These are phyloP conservation scores for Phycomyces nitens DNA, from an alignment of 192 early-diverging fungal species.

Conservation along the genomic window DNA sequence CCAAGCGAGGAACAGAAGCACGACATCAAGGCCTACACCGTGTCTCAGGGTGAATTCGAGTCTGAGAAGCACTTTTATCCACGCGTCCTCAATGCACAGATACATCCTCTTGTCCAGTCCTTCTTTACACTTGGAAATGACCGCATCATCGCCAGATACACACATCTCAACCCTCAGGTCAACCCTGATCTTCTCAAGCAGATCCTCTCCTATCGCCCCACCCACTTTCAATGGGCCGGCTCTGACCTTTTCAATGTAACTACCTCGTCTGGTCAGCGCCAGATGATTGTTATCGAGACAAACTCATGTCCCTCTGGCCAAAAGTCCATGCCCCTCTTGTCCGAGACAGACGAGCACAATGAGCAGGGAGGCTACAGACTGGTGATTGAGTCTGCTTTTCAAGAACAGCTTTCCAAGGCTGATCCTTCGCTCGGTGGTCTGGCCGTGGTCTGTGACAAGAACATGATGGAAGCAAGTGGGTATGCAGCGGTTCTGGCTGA, in stretches of 20 bases:
- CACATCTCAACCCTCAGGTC: constrained; percentile 83
- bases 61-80: constrained; percentile 85
- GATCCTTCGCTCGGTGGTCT: constrained; percentile 66
- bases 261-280: constrained; percentile 74
- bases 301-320: constrained; percentile 89
- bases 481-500: constrained; percentile 82
- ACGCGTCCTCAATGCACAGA: constrained; percentile 81
- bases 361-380: constrained; percentile 76
- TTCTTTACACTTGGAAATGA: constrained; percentile 87
- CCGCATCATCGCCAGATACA: constrained; percentile 83
- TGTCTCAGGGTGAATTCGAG: constrained; percentile 64
- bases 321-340: constrained; percentile 86
- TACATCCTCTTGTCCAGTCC: constrained; percentile 80
- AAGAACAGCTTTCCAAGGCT: constrained; percentile 59
- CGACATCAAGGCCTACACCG: not conserved
- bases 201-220: constrained; percentile 63
- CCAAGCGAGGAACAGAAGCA: not conserved
- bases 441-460: constrained; percentile 85
- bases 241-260: constrained; percentile 88
- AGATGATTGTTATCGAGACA: constrained; percentile 92
- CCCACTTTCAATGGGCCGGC: constrained; percentile 85
- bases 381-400: constrained; percentile 78
- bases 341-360: constrained; percentile 69
- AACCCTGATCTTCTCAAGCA: constrained; percentile 57
- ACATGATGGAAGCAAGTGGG: constrained; percentile 82